Evolutionary conservation across 83 land plant genomes (phyloP).

Genomic region (Isoetes engelmannii): DNA sequence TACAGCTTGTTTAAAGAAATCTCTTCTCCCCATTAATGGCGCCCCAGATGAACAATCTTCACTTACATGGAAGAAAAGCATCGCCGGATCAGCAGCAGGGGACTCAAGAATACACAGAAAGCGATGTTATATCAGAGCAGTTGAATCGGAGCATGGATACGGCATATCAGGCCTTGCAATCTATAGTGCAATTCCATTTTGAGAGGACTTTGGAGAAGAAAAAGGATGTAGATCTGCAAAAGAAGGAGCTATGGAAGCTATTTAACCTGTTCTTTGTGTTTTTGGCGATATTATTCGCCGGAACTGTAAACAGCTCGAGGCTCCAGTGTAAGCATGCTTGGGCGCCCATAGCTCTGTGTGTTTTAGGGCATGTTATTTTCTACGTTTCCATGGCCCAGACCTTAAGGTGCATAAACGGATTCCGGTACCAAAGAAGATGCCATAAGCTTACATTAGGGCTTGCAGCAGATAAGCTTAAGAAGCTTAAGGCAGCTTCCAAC

Average conservation of each 20-base stretch:
- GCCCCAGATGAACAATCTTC: no score
- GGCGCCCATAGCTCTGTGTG: conserved; percentile 60
- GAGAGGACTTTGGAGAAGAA: conserved; percentile 86
- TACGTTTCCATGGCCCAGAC: conserved; percentile 70
- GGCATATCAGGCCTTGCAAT: conserved; percentile 57
- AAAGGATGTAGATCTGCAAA: conserved; percentile 53
- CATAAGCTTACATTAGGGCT: conserved; percentile 73
- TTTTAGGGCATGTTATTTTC: conserved; percentile 51
- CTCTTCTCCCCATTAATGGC: no score
- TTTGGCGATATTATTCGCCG: conserved; percentile 45
- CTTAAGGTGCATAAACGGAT: conserved; percentile 67
- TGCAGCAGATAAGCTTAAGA: conserved; percentile 62
- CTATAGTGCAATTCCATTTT: conserved; percentile 75
- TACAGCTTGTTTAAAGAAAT: no score
- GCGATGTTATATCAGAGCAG: no score
- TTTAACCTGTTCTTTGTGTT: conserved; percentile 67
- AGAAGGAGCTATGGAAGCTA: conserved; percentile 65
- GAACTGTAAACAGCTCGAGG: conserved; percentile 29
- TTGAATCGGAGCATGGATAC: no score
- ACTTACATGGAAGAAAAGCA: no score
- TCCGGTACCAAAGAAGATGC: conserved; percentile 77
- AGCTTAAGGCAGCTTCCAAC: conserved; percentile 28
- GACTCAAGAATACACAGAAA: no score
- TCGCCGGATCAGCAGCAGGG: no score
- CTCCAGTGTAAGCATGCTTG: conserved; percentile 72